Evolutionary conservation across 2,329 filamentous ascomycete genomes (phyloP), one percentile per base, ranked within the genome.

Genomic region (Arachnomyces sp.): DNA sequence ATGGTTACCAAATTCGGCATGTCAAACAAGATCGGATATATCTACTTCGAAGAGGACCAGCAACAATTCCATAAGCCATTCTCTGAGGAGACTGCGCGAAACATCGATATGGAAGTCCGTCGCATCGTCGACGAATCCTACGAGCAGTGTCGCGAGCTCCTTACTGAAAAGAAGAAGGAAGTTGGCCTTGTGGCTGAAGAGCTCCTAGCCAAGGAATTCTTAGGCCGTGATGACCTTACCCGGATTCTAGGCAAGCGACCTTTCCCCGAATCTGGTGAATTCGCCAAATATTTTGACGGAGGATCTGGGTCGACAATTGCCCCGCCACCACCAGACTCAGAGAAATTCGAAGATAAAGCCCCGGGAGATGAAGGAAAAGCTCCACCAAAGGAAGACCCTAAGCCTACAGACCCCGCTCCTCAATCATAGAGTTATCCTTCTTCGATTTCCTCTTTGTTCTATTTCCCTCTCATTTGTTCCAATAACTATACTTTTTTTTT

Each of bases 1-100:
- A 98, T 98, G 92, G 92, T 98, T 21, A 98, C 90, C n/a, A 86
- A 95, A 63, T 98, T 88, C 82, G 92, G 92, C 52, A 98, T 98
- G 92, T 93, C 85, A 31, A 78, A 86, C 51, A 93, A 94, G 69
- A 82, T 98, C 34, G 90, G 90, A 21, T 89, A 89, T 49, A 74
- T 98, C 47, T 85, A 93, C 72, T 98, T 90, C 64, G 84, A 92
- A 54, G 78, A 83, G 51, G 84, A 87, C 56, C 77, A 84, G 48
- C 84, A 86, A 60, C 81, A 86, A 57, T 68, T 95, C 44, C 82
- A 89, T 60, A 98, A 98, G 72, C 92, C 92, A 0, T 98, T 96
- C 68, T 90, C 87, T 15, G 92, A 98, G 69, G 75, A 87, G 39
- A 98, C 92, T 2, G 92, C 89, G 13, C 85, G 88, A 60, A 82